phyloP scores from a whole-genome alignment of 768 basidiomycete species.

The Suillus luteus region DNA sequence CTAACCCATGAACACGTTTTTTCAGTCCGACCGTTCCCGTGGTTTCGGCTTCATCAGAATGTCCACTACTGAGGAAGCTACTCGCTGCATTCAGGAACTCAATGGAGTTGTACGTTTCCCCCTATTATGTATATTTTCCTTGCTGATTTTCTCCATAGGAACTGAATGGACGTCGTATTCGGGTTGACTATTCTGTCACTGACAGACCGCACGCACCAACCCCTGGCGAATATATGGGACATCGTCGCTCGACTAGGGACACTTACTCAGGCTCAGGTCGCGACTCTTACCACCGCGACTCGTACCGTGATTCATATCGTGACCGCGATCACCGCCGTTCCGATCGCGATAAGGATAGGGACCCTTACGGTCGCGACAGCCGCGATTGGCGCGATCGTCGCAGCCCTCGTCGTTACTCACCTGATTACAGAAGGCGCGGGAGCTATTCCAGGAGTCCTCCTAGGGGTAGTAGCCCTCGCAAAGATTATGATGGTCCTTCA shows the following conservation, averaged over 20 bases:
- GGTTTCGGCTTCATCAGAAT: constrained; percentile 99
- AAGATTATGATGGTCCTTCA: constrained; percentile 50
- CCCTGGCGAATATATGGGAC: constrained; percentile 97
- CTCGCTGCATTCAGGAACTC: constrained; percentile 83
- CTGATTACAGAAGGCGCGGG: constrained; percentile 72
- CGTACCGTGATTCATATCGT: constrained; percentile 45
- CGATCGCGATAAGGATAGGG: constrained; percentile 52
- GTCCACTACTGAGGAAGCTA: constrained; percentile 85
- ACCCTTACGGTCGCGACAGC: constrained; percentile 69
- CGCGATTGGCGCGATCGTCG: constrained; percentile 82
- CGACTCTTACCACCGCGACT: constrained; percentile 49
- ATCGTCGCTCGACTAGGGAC: constrained; percentile 62
- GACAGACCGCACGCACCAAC: constrained; percentile 93
- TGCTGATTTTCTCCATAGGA: constrained; percentile 51
- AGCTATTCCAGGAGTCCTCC: constrained; percentile 84
- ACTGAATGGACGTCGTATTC: constrained; percentile 92
- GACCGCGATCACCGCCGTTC: constrained; percentile 46
- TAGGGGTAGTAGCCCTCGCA: constrained; percentile 61
- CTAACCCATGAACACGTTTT: constrained; percentile 25
- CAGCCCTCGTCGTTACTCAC: constrained; percentile 74
- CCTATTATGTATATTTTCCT: neutral
- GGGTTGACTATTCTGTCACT: constrained; percentile 96
- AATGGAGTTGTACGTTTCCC: constrained; percentile 79
- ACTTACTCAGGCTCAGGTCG: constrained; percentile 41
- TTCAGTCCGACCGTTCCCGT: constrained; percentile 89